Evolutionary conservation across 2,329 filamentous ascomycete species (phyloP).

Genomic region (Botrytis aclada): DNA sequence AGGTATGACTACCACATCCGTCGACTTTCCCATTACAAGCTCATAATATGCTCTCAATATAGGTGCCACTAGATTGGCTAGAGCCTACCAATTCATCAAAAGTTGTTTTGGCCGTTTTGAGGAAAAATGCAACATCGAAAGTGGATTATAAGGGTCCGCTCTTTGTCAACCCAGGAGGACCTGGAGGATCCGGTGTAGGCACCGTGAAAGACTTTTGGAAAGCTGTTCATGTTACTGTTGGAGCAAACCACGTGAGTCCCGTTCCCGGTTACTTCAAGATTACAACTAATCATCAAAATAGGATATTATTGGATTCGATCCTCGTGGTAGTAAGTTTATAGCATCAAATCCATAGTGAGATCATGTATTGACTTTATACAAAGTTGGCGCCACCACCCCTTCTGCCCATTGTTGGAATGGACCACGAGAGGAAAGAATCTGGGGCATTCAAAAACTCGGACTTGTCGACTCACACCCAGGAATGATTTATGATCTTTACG

Average conservation of each 20-base stretch:
- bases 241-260: not conserved
- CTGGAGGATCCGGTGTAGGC: slow-evolving; percentile 46
- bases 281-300: slow-evolving; percentile 26
- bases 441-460: slow-evolving; percentile 46
- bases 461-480: slow-evolving; percentile 48
- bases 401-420: slow-evolving; percentile 49
- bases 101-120: slow-evolving; percentile 27
- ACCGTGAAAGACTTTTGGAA: slow-evolving; percentile 32
- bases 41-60: not conserved
- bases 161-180: slow-evolving; percentile 39
- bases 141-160: slow-evolving; percentile 27
- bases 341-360: not conserved
- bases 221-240: slow-evolving; percentile 45
- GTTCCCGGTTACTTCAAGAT: not conserved
- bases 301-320: slow-evolving; percentile 52
- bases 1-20: not conserved
- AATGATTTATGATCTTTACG: slow-evolving; percentile 47
- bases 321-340: slow-evolving; percentile 41
- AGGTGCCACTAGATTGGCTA: slow-evolving; percentile 27
- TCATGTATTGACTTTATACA: not conserved
- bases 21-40: not conserved
- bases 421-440: slow-evolving; percentile 43
- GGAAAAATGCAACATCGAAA: slow-evolving; percentile 25
- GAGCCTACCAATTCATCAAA: slow-evolving; percentile 23
- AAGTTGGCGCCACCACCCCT: slow-evolving; percentile 45